phyloP scores from a whole-genome alignment of 129 eudicot genomes.

The Saussurea involucrata region DNA sequence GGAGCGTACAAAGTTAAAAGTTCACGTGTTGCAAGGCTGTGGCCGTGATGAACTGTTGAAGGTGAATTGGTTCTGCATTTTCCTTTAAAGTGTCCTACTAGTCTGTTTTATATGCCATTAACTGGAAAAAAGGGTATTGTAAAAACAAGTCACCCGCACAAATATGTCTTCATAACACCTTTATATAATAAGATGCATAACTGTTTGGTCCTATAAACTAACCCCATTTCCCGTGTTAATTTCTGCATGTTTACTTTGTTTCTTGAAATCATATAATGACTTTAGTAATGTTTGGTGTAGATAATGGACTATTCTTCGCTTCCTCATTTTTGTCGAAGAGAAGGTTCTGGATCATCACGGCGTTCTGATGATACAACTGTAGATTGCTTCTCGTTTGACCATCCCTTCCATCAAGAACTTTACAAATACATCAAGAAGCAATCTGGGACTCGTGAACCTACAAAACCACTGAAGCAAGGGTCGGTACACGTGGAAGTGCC shows the following conservation, averaged over 20 bases:
- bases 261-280: neutral
- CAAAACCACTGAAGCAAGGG: slow-evolving; percentile 47
- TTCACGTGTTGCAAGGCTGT: slow-evolving; percentile 56
- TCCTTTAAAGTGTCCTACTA: neutral
- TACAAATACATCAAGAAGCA: slow-evolving; percentile 64
- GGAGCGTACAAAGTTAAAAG: slow-evolving; percentile 64
- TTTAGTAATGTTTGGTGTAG: slow-evolving; percentile 26
- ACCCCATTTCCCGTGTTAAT: too few relatives aligned
- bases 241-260: neutral
- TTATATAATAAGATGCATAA: neutral
- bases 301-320: slow-evolving; percentile 69
- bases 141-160: neutral
- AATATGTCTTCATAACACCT: neutral
- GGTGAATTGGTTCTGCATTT: slow-evolving; percentile 25
- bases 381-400: slow-evolving; percentile 62
- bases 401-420: slow-evolving; percentile 66
- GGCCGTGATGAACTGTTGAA: slow-evolving; percentile 68
- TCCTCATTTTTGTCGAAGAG: slow-evolving; percentile 66
- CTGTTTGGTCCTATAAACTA: neutral
- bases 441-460: slow-evolving; percentile 24
- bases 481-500: slow-evolving; percentile 61
- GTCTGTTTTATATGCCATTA: neutral
- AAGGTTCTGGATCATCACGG: slow-evolving; percentile 52
- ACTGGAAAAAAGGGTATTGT: neutral
- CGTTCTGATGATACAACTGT: slow-evolving; percentile 19